Percentiles rank a stretch among this genome's conserved stretches.
Conservation (phyloP, 1,284 basidiomycete genomes). For the Ceratobasidium sp. region DNA sequence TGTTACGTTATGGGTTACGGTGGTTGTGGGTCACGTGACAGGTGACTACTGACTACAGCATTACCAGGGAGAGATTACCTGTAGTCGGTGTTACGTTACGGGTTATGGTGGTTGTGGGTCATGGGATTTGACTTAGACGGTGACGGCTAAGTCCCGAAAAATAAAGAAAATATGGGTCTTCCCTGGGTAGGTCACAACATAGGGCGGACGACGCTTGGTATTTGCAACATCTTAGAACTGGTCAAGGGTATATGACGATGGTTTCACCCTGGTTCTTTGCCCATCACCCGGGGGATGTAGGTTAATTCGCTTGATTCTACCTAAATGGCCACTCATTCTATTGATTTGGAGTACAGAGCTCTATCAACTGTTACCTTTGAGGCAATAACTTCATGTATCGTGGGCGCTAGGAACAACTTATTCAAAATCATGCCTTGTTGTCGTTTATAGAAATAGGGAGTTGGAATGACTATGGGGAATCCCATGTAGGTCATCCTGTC, state of each 20-base stretch:
- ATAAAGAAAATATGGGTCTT: too few species aligned
- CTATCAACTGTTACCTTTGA: constrained; percentile 61
- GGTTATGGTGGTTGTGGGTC: too few species aligned
- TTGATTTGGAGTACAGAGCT: not conserved
- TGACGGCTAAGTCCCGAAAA: too few species aligned
- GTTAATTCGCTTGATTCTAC: not conserved
- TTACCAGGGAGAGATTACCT: too few species aligned
- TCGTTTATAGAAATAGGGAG: constrained; percentile 58
- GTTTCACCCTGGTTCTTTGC: constrained; percentile 60
- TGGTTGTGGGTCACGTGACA: too few species aligned
- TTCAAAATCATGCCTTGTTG: constrained; percentile 56
- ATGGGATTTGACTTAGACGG: too few species aligned
- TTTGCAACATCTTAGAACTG: constrained; percentile 54
- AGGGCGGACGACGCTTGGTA: constrained; percentile 49
- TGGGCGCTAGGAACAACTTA: constrained; percentile 58
- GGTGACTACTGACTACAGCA: too few species aligned
- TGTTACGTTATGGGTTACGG: too few species aligned
- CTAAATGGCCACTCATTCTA: not conserved
- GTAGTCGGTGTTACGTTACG: too few species aligned
- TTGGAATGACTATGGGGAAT: constrained; percentile 52
- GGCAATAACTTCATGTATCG: constrained; percentile 59
- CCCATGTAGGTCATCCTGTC: constrained; percentile 3
- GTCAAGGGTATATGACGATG: constrained; percentile 59
- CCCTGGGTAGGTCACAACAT: not conserved
- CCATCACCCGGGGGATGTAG: constrained; percentile 55